phyloP scores from a whole-genome alignment of 148 eudicot genomes.

The Vaccinium darrowii region DNA sequence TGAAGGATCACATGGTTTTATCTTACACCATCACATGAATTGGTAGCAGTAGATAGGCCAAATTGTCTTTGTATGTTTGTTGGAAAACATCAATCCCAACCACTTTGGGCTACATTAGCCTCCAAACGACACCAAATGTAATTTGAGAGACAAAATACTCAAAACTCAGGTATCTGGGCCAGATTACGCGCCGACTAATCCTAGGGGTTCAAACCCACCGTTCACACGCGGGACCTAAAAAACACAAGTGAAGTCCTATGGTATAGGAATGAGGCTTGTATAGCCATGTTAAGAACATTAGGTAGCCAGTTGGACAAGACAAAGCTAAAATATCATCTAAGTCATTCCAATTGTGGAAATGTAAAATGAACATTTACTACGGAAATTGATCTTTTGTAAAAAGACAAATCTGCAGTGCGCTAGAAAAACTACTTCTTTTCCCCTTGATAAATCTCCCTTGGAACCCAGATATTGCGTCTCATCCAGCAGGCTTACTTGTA shows the following conservation, averaged over 20 bases:
- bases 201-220: too few relatives aligned
- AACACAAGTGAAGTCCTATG: not conserved
- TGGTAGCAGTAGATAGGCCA: not conserved
- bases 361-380: not conserved
- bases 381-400: not conserved
- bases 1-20: constrained; percentile 8
- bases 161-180: too few relatives aligned
- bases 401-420: not conserved
- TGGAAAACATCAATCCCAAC: constrained; percentile 37
- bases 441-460: not conserved
- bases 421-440: not conserved
- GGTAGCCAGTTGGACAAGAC: not conserved
- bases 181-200: too few relatives aligned
- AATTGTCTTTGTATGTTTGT: not conserved
- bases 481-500: not conserved
- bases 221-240: too few relatives aligned
- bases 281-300: not conserved
- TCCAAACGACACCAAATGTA: not conserved
- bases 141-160: not conserved
- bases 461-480: not conserved
- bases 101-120: constrained; percentile 9
- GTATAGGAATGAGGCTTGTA: too few relatives aligned
- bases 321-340: not conserved
- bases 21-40: not conserved
- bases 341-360: not conserved